Conservation (phyloP, 1,284 basidiomycete genomes). For the Papiliotrema terrestris region DNA sequence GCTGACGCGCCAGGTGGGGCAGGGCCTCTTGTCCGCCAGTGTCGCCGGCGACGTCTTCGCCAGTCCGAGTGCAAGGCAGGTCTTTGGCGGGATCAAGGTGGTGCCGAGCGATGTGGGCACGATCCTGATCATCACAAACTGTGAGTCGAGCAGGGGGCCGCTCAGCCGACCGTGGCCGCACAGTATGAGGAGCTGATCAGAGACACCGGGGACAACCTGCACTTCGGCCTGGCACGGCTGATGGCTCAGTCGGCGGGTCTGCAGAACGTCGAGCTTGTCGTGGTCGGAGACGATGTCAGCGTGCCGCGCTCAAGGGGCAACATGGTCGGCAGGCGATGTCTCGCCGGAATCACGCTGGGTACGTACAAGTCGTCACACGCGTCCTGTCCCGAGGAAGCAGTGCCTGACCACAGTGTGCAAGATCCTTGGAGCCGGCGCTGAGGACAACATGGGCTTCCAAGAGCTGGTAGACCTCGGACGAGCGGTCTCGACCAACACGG, state of each 20-base stretch:
- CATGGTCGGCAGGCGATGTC: conserved; percentile 52
- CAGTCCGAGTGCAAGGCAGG: conserved; percentile 52
- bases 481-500: conserved; percentile 43
- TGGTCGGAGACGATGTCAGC: conserved; percentile 53
- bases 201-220: conserved; percentile 52
- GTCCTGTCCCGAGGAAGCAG: not conserved
- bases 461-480: conserved; percentile 37
- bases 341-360: conserved; percentile 50
- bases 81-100: conserved; percentile 50
- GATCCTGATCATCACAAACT: conserved; percentile 51
- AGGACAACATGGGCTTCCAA: conserved; percentile 34
- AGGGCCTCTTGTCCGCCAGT: conserved; percentile 49
- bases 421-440: conserved; percentile 42
- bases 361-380: conserved; percentile 1
- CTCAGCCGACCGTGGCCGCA: not conserved
- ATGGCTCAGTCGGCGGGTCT: conserved; percentile 40
- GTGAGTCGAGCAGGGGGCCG: conserved; percentile 17
- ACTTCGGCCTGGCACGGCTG: conserved; percentile 50
- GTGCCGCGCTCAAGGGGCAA: conserved; percentile 51
- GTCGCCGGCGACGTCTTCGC: conserved; percentile 55
- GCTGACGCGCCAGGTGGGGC: conserved; percentile 37
- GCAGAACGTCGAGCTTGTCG: conserved; percentile 51
- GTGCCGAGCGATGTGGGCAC: conserved; percentile 49
- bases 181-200: not conserved
- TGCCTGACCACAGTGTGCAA: conserved; percentile 34